Conservation (phyloP, 2,329 filamentous ascomycete genomes). For the Chrysoporthe deuterocubensis region DNA sequence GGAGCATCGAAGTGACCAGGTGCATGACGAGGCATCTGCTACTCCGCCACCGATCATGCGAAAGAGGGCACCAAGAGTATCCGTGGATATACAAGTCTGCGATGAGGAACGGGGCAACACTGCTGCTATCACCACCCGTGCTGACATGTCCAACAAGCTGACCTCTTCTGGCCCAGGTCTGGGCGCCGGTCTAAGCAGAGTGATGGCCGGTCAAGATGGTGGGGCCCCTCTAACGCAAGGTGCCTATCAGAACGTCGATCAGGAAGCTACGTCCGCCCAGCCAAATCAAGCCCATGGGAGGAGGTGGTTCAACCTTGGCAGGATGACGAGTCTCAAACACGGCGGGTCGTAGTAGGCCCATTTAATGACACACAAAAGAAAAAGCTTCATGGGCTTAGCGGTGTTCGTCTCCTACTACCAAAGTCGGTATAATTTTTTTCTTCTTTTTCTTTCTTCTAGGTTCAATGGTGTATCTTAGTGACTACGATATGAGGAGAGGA, state of each 20-base stretch:
- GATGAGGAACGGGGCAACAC: not conserved
- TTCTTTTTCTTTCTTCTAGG: no score
- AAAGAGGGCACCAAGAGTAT: conserved; percentile 9
- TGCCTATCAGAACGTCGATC: not conserved
- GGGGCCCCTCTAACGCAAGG: conserved; percentile 17
- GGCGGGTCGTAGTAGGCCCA: conserved; percentile 7
- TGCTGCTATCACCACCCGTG: not conserved
- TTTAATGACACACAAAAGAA: not conserved
- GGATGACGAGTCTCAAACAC: conserved; percentile 21
- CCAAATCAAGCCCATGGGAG: conserved; percentile 21
- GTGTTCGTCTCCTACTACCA: not conserved
- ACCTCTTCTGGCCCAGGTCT: conserved; percentile 17
- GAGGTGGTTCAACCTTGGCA: conserved; percentile 25
- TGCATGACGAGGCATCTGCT: conserved; percentile 22
- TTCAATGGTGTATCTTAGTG: no score
- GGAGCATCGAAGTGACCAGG: conserved; percentile 19
- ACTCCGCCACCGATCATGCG: conserved; percentile 28
- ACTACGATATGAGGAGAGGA: no score
- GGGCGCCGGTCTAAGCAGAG: conserved; percentile 22
- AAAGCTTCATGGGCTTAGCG: not conserved
- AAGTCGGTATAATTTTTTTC: no score
- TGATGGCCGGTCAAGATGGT: conserved; percentile 17
- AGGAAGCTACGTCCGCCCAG: conserved; percentile 5
- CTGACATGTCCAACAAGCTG: conserved; percentile 2
- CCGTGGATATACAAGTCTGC: not conserved